Base-by-base conservation (phyloP, 1,139 yeast genomes). In the Geotrichum carabidarum region DNA sequence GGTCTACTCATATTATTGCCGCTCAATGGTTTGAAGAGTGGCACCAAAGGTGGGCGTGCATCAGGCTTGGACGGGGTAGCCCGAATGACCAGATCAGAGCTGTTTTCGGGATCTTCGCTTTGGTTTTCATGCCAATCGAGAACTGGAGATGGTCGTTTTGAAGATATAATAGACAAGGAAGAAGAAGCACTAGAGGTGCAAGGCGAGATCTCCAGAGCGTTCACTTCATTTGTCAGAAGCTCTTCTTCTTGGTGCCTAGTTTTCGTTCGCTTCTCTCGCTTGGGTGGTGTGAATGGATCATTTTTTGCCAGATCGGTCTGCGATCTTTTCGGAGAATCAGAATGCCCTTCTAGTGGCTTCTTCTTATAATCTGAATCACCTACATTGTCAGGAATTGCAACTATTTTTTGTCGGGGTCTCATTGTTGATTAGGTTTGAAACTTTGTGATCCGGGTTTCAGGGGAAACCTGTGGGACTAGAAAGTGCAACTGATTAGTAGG, bases 201-300 rank as follows among this genome's bases (percentile, higher is more conserved):
- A 22, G 42, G 48, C 15, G 48, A 35, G 12, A 45, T 45, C 15
- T 45, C 48, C 9, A 45, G 40, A n/a, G 36, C 38, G 17, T 15
- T 22, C 1, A 45, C 48, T 43, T 43, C 46, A 14, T 34, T 15
- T 14, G 15, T 35, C 15, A 36, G 11, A n/a, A 36, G 15, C 12
- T 35, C 41, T 2, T 34, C 48, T 9, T 35, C n/a, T 35, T 11
- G 31, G 17, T 45, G 48, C 15, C 48, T 11, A 22, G 22, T 14
- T 22, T 45, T 45, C 4, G 35, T 45, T 9, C 48, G 40, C 42
- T 45, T 45, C 32, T 45, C 48, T 17, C 42, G 48, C 15, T 45
- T 45, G 7, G 40, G 18, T 12, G 48, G 48, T 22, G 48, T 45
- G 32, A 34, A 36, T 1, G 48, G 48, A 18, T 34, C 41, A 7